These are phyloP conservation scores for Monilinia laxa DNA, from an alignment of 2,329 filamentous ascomycete genomes.

Conservation along the genomic window DNA sequence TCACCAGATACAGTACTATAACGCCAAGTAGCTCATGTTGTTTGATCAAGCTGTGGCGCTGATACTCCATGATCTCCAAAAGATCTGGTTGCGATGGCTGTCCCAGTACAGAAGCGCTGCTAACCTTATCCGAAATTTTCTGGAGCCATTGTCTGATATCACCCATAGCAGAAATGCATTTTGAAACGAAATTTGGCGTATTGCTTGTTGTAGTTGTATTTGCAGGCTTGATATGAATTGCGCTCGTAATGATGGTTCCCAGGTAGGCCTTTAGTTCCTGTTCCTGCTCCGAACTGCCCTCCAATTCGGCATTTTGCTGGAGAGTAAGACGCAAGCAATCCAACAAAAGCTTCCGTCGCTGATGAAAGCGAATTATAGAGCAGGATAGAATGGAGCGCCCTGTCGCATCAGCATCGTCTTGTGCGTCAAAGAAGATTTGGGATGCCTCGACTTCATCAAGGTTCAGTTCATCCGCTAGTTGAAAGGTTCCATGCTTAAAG, in stretches of 20 bases:
- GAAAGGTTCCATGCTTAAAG: conserved; percentile 79
- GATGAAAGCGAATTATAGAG: conserved; percentile 84
- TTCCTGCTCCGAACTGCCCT: conserved; percentile 46
- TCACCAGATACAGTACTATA: conserved; percentile 77
- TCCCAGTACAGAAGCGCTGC: conserved; percentile 73
- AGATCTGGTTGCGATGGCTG: conserved; percentile 62
- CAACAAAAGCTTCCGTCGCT: conserved; percentile 77
- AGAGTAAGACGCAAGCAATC: conserved; percentile 81
- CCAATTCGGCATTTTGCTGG: conserved; percentile 49
- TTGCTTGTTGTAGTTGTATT: conserved; percentile 35
- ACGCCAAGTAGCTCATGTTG: conserved; percentile 87
- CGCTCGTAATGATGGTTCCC: conserved; percentile 42
- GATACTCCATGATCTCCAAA: conserved; percentile 76
- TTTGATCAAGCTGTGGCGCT: conserved; percentile 74
- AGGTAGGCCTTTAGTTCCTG: conserved; percentile 56
- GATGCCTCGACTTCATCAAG: conserved; percentile 87
- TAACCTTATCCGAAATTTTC: conserved; percentile 71
- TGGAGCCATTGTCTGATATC: conserved; percentile 76
- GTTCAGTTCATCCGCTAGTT: conserved; percentile 83
- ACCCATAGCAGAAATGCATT: conserved; percentile 74
- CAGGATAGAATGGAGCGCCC: conserved; percentile 74
- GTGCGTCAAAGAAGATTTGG: conserved; percentile 69
- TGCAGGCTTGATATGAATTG: conserved; percentile 38
- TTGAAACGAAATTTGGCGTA: conserved; percentile 61
- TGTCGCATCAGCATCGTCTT: conserved; percentile 65